phyloP scores from a whole-genome alignment of 1,284 basidiomycete species.

The Ustilago loliicola region DNA sequence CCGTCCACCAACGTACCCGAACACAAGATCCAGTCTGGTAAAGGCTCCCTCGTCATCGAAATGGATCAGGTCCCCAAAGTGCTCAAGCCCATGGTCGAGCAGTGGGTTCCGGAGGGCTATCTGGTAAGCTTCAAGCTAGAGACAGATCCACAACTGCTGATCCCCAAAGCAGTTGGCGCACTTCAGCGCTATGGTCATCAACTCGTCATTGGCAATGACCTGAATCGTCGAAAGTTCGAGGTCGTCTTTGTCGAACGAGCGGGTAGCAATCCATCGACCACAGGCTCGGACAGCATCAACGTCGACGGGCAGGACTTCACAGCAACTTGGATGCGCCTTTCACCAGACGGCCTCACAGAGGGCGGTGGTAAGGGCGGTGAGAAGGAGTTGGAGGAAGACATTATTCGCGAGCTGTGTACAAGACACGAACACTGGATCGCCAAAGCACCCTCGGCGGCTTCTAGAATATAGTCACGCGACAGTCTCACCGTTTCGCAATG shows the following conservation, averaged over 20 bases:
- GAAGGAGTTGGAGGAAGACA: slow-evolving; percentile 88
- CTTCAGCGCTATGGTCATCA: slow-evolving; percentile 96
- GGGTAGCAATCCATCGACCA: background rate
- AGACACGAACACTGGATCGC: slow-evolving; percentile 81
- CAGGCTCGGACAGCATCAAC: background rate
- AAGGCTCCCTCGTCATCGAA: slow-evolving; percentile 86
- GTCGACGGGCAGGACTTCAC: slow-evolving; percentile 71
- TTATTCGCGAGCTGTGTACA: slow-evolving; percentile 80
- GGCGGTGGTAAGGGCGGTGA: slow-evolving; percentile 66
- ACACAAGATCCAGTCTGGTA: slow-evolving; percentile 97
- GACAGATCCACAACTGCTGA: slow-evolving; percentile 84
- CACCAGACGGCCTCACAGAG: slow-evolving; percentile 5
- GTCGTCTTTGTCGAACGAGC: slow-evolving; percentile 83
- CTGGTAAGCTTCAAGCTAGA: slow-evolving; percentile 99
- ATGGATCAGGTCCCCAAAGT: slow-evolving; percentile 99
- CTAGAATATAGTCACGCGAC: slow-evolving; percentile 12
- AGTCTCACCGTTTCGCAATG: background rate
- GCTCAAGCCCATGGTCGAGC: slow-evolving; percentile 88
- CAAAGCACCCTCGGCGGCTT: slow-evolving; percentile 7
- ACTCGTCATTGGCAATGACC: slow-evolving; percentile 94
- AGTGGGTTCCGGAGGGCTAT: slow-evolving; percentile 92
- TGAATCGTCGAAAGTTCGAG: slow-evolving; percentile 87
- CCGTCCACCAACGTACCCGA: slow-evolving; percentile 90
- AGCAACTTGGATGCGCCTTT: slow-evolving; percentile 82
- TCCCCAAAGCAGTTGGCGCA: slow-evolving; percentile 90